Base-by-base conservation (phyloP, 148 eudicot species). In the Vaccinium darrowii region DNA sequence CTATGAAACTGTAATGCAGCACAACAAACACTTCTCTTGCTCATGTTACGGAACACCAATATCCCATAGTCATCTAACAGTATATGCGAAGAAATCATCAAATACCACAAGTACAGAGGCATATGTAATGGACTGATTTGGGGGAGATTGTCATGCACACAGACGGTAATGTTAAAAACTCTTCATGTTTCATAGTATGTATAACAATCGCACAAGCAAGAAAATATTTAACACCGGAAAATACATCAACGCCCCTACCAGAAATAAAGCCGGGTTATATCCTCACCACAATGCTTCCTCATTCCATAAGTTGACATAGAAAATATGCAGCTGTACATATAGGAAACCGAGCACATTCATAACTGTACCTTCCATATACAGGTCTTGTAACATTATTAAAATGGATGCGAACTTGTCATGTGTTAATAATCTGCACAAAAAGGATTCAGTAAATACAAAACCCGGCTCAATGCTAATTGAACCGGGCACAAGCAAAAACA, bases 371-470 rank as follows among this genome's bases (percentile, higher is more conserved):
- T 75, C 87, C 79, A 87, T 74, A 87, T 83, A 89, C 50, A 86
- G 91, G 83, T 85, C 90, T 87, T 88, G 85, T 86, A 86, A 39
- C 81, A 74, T 82, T 83, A 84, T 78, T 77, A 86, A 85, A 84
- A 79, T 88, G 86, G 85, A 86, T 86, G 91, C 84, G 82, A 86
- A 88, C 69, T 86, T 84, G 91, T 88, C 90, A 90, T 85, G 82
- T 76, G 90, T 69, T 82, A 82, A 81, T 85, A 87, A 92, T 95
- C 98, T 95, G 98, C 98, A 95, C 91, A 93, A 85, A 91, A 90
- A 92, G 89, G 89, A 91, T 90, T 81, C 33, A n/a, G 96, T 93
- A 87, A 94, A 94, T 88, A 88, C 88, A 83, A 69, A 58, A 88
- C 92, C 91, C 89, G 87, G 92, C 83, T 83, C 88, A 84, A 76